phyloP scores from a whole-genome alignment of 176 grass and related monocot species.

The Poa pratensis region DNA sequence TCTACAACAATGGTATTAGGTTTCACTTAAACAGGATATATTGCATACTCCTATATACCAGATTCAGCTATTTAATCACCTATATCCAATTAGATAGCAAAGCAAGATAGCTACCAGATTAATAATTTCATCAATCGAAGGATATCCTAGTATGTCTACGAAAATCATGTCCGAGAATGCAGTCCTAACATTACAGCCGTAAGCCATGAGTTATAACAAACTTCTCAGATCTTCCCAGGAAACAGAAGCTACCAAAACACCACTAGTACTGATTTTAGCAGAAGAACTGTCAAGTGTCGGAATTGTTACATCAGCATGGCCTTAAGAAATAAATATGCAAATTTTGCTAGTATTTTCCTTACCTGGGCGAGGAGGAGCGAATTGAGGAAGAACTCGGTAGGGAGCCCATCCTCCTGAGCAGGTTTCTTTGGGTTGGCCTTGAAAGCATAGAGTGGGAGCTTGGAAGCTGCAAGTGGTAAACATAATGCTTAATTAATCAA shows the following conservation, averaged over 20 bases:
- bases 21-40: neutral
- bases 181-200: neutral
- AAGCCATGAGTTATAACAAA: constrained; percentile 10
- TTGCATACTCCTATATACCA: neutral
- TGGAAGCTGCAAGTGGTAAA: constrained; percentile 49
- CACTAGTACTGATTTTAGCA: neutral
- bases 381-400: constrained; percentile 65
- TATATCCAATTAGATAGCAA: neutral
- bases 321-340: neutral
- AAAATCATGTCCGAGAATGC: neutral
- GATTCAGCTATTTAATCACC: neutral
- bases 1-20: neutral
- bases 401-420: constrained; percentile 28
- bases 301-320: neutral
- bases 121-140: neutral
- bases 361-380: constrained; percentile 67
- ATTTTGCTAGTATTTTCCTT: constrained; percentile 27
- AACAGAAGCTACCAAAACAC: neutral
- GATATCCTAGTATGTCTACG: neutral
- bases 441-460: constrained; percentile 69
- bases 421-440: constrained; percentile 36
- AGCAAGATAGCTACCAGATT: neutral
- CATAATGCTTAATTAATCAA: constrained; percentile 12
- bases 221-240: neutral
- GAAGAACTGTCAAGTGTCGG: neutral